These are phyloP conservation scores for Pugionium dolabratum DNA, from an alignment of 345 rosid genomes.

Conservation along the genomic window DNA sequence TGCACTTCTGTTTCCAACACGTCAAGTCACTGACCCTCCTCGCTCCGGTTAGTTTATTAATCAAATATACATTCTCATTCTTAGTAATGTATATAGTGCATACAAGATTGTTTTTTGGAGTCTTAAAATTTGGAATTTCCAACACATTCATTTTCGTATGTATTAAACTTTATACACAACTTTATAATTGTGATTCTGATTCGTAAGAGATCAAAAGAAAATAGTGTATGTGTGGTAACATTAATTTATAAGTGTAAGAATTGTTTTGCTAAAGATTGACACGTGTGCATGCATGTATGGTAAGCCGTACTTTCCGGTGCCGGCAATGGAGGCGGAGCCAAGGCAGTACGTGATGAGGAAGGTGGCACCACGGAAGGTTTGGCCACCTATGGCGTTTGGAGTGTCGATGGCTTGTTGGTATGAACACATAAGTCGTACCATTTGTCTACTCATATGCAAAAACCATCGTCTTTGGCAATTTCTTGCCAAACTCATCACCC, in stretches of 20 bases:
- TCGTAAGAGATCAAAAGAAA: neutral
- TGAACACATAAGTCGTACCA: conserved; percentile 81
- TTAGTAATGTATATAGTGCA: neutral
- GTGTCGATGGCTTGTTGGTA: conserved; percentile 94
- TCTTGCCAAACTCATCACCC: conserved; percentile 63
- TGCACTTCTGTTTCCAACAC: too few relatives aligned
- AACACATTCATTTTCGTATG: neutral
- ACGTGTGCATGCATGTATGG: too few relatives aligned
- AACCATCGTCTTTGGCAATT: conserved; percentile 92
- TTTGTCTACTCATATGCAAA: conserved; percentile 84
- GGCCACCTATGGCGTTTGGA: conserved; percentile 87
- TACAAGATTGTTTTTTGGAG: too few relatives aligned
- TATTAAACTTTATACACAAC: neutral
- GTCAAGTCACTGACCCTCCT: conserved; percentile 81
- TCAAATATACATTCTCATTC: neutral
- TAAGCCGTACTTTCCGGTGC: conserved; percentile 83
- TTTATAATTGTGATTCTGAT: neutral
- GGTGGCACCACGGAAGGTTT: conserved; percentile 78
- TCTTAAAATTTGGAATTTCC: neutral
- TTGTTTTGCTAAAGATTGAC: too few relatives aligned
- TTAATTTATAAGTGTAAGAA: too few relatives aligned
- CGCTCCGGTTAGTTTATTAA: conserved; percentile 65
- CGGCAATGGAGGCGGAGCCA: conserved; percentile 56
- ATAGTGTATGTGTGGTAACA: neutral
- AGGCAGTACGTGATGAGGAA: conserved; percentile 82